Conservation (phyloP, 345 rosid species). For the rapeseed (Brassica napus) region DNA sequence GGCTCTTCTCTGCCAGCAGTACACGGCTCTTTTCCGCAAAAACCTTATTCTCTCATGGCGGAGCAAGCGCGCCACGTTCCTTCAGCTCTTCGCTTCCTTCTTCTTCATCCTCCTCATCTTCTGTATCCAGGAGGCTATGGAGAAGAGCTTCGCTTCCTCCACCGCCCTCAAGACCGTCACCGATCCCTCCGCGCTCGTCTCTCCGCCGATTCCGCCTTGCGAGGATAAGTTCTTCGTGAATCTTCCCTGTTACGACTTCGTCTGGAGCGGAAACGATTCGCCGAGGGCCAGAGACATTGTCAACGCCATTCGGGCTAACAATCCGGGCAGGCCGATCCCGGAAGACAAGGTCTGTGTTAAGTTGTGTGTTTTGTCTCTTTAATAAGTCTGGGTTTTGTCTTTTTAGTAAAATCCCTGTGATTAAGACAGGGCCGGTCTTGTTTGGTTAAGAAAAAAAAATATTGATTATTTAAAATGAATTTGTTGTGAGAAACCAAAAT, state of each 20-base stretch:
- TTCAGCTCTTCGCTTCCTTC: conserved; percentile 85
- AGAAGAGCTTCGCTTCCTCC: conserved; percentile 44
- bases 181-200: conserved; percentile 53
- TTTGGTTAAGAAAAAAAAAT: too few relatives aligned
- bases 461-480: too few relatives aligned
- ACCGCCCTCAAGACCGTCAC: conserved; percentile 47
- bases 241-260: conserved; percentile 74
- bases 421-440: too few relatives aligned
- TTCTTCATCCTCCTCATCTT: conserved; percentile 87
- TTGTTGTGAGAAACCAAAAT: too few relatives aligned
- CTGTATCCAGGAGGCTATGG: conserved; percentile 59
- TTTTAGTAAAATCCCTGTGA: not conserved
- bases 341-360: conserved; percentile 46
- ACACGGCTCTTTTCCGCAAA: conserved; percentile 60
- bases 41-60: conserved; percentile 89
- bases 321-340: conserved; percentile 70
- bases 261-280: conserved; percentile 80
- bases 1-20: conserved; percentile 61
- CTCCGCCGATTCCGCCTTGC: conserved; percentile 75
- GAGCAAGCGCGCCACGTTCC: conserved; percentile 70
- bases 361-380: not conserved
- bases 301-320: conserved; percentile 55
- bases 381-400: not conserved
- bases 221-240: conserved; percentile 67
- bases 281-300: conserved; percentile 41